These are phyloP conservation scores for Vitis riparia DNA, from an alignment of 164 flowering plant species.

Conservation along the genomic window DNA sequence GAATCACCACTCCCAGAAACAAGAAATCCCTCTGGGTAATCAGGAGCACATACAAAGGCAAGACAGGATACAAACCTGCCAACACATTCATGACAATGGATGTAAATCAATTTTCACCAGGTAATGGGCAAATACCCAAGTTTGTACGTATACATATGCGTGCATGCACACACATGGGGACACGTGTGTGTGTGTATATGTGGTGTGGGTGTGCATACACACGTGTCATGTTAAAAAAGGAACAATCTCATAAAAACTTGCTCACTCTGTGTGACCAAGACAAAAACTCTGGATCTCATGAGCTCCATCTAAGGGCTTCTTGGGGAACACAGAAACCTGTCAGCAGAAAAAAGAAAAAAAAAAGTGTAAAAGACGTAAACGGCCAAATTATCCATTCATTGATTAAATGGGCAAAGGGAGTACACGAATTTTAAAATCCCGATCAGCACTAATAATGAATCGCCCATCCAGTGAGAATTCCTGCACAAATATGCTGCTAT, in stretches of 20 bases:
- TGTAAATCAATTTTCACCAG: not conserved
- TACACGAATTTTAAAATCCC: conserved; percentile 98
- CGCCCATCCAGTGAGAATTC: conserved; percentile 88
- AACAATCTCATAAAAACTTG: conserved; percentile 11
- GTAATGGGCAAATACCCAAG: not conserved
- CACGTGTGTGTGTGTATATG: not conserved
- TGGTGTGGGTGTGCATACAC: not conserved
- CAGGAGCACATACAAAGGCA: conserved; percentile 46
- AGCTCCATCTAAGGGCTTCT: conserved; percentile 70
- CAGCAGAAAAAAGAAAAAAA: conserved; percentile 13
- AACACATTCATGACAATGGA: conserved; percentile 9
- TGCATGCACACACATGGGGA: not conserved
- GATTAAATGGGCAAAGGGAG: conserved; percentile 2
- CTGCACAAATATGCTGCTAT: conserved; percentile 37
- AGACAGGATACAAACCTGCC: conserved; percentile 83
- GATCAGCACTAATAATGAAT: conserved; percentile 82
- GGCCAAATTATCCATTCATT: not conserved
- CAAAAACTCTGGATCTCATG: conserved; percentile 95
- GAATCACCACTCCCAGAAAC: conserved; percentile 99
- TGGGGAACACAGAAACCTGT: conserved; percentile 84
- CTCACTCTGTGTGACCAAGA: conserved; percentile 97
- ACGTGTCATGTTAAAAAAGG: not conserved
- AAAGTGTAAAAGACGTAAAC: not conserved
- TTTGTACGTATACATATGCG: not conserved
- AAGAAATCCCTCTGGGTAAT: conserved; percentile 54